Evolutionary conservation across 805 yeast species (phyloP).

Genomic region (Teunomyces cretensis): DNA sequence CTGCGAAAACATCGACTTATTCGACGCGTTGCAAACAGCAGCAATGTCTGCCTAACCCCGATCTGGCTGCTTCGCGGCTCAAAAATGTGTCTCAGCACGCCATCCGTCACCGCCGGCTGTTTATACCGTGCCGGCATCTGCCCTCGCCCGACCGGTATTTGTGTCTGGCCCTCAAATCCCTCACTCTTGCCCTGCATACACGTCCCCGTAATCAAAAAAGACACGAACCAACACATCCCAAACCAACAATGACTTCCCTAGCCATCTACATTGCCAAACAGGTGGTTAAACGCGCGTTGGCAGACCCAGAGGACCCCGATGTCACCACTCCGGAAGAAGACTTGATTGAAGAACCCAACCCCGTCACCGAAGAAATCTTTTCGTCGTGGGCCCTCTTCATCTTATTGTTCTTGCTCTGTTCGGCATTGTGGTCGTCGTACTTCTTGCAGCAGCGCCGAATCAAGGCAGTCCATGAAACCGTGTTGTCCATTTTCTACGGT

Average conservation of each 20-base stretch:
- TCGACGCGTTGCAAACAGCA: too few relatives aligned
- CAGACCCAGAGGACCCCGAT: conserved; percentile 43
- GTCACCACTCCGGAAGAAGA: conserved; percentile 50
- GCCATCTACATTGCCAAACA: conserved; percentile 24
- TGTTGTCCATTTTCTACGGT: conserved; percentile 91
- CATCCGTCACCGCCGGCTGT: too few relatives aligned
- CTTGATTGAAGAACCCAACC: conserved; percentile 64
- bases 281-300: conserved; percentile 33
- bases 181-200: neutral
- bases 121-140: too few relatives aligned
- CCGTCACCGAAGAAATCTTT: conserved; percentile 91
- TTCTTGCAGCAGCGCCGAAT: conserved; percentile 87
- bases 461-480: conserved; percentile 97
- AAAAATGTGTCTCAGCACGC: too few relatives aligned
- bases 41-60: too few relatives aligned
- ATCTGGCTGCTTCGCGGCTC: too few relatives aligned
- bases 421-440: conserved; percentile 94
- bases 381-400: conserved; percentile 97
- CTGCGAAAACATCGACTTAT: too few relatives aligned
- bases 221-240: conserved; percentile 4
- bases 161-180: too few relatives aligned
- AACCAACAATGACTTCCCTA: conserved; percentile 24
- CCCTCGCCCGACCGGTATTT: too few relatives aligned
- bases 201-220: neutral
- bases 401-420: conserved; percentile 70